phyloP scores from a whole-genome alignment of 768 basidiomycete genomes.

The Boletus edulis region DNA sequence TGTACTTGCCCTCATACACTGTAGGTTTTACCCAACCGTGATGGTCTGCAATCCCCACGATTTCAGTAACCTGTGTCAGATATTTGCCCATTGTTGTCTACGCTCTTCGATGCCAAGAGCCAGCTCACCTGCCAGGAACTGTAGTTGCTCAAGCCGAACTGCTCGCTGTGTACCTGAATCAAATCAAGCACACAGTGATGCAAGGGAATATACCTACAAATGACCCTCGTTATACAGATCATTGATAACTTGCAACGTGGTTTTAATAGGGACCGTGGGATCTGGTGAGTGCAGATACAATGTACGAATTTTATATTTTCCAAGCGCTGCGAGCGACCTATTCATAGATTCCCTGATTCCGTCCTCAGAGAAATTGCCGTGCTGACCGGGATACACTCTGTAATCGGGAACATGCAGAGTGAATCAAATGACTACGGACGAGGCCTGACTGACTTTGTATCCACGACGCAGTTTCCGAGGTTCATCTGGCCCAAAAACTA shows the following conservation, averaged over 20 bases:
- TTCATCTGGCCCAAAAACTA: constrained; percentile 18
- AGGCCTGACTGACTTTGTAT: constrained; percentile 16
- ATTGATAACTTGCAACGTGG: constrained; percentile 44
- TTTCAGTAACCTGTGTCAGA: constrained; percentile 40
- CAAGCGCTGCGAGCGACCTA: constrained; percentile 8
- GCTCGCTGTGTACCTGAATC: background rate
- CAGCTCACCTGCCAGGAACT: constrained; percentile 34
- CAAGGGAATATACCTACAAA: constrained; percentile 35
- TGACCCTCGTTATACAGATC: constrained; percentile 49
- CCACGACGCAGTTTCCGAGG: constrained; percentile 7
- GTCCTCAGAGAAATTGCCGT: constrained; percentile 5
- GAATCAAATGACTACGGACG: background rate
- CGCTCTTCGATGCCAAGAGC: background rate
- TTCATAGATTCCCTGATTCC: constrained; percentile 13
- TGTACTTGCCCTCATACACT: constrained; percentile 49
- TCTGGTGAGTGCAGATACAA: constrained; percentile 48
- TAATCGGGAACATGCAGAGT: background rate
- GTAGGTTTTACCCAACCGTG: constrained; percentile 49
- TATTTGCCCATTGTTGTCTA: background rate
- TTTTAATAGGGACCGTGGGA: constrained; percentile 43
- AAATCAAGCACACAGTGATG: background rate
- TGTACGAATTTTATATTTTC: constrained; percentile 11
- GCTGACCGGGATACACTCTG: constrained; percentile 8
- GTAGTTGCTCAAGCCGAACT: constrained; percentile 18
- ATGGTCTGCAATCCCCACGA: constrained; percentile 40